phyloP scores from a whole-genome alignment of 441 rosid species.

The Geranium incanum region DNA sequence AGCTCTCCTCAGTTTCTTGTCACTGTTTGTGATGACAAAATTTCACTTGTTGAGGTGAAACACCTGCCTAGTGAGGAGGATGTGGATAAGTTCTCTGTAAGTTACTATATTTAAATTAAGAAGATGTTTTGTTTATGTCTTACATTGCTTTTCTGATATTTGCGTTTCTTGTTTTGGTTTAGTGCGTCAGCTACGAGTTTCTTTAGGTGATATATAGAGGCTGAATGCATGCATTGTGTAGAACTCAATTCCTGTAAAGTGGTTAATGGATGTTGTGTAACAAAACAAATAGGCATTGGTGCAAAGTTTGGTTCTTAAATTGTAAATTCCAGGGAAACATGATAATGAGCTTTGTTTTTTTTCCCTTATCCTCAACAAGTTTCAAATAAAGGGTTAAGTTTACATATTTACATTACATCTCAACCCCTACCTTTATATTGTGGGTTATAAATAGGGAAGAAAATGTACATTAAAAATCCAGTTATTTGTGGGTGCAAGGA shows the following conservation, averaged over 20 bases:
- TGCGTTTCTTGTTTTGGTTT: not conserved
- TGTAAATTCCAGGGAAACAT: not conserved
- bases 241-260: not conserved
- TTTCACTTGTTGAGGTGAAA: conserved; percentile 18
- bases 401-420: not conserved
- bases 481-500: conserved; percentile 4
- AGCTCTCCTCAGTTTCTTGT: conserved; percentile 17
- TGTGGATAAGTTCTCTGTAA: conserved; percentile 20
- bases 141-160: not conserved
- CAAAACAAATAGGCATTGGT: not conserved
- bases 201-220: not conserved
- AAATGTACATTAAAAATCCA: not conserved
- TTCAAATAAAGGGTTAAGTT: not conserved
- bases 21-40: conserved; percentile 13
- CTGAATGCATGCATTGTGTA: not conserved
- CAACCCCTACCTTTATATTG: not conserved
- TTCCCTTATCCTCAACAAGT: not conserved
- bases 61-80: conserved; percentile 20
- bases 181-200: not conserved
- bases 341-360: too few species aligned
- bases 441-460: not conserved
- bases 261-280: too few species aligned
- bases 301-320: not conserved
- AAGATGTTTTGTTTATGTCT: not conserved
- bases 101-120: not conserved